Evolutionary conservation across 257 asterid genomes (phyloP), one percentile per base, ranked within the genome.

Genomic region (Lycium barbarum): DNA sequence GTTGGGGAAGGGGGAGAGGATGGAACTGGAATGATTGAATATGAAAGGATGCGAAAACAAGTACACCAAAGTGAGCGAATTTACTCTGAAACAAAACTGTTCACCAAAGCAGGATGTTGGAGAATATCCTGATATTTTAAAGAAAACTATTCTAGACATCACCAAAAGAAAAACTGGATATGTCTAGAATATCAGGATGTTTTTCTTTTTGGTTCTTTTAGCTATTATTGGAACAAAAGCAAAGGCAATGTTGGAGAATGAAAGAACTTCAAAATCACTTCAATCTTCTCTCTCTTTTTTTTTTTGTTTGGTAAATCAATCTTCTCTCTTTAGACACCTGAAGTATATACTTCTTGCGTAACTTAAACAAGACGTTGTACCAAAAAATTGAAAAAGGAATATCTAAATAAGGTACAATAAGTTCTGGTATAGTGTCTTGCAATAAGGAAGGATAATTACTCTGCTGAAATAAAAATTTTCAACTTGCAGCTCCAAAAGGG

Each of bases 401-500:
- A 74, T 20, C 43, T 49, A 22, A 74, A 49, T 45, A 54, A 73
- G 81, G 47, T 1, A 53, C 26, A 51, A 7, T 40, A 33, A 76
- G 47, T 53, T 53, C 43, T 12, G 61, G 59, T 74, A 26, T 76
- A 26, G 82, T 76, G 63, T n/a, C 9, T 2, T 33, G 82, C 51
- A 14, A 76, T 26, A 26, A 26, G 63, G 63, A 26, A 47, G 63
- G 63, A 51, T 15, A 1, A 26, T 76, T 54, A 51, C 65, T 53
- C 61, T 78, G 55, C 81, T 84, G 49, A 88, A 84, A 61, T 45
- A 67, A 62, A 65, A 62, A 65, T 82, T 81, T 45, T 88, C 84
- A 54, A 15, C 53, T 84, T 91, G 93, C 91, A 97, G 99, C 99
- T 86, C 98, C 99, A 18, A 97, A 94, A 90, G 99, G 99, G 55